A percentile compares a stretch with the other conserved stretches of the same genome.
Conservation (phyloP, 768 basidiomycete genomes). For the Tephrocybe sp. region DNA sequence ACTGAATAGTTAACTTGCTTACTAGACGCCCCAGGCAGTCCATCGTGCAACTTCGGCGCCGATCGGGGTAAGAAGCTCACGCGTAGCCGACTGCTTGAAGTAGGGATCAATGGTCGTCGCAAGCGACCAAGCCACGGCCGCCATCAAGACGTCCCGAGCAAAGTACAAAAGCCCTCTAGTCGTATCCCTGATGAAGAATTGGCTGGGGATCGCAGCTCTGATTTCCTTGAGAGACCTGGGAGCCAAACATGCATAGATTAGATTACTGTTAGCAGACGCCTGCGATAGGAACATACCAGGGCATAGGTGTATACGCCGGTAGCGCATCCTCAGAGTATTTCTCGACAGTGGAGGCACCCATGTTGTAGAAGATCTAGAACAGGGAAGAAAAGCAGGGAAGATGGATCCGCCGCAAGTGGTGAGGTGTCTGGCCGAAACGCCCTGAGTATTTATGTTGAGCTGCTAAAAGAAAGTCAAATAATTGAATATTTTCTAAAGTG, state of each 20-base stretch:
- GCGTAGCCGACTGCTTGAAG: conserved; percentile 26
- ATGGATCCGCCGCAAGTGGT: background rate
- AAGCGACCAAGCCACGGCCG: conserved; percentile 39
- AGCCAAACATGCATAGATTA: background rate
- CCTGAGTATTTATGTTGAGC: conserved; percentile 5
- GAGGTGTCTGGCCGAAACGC: background rate
- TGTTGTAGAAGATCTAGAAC: conserved; percentile 7
- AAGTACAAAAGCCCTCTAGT: conserved; percentile 39
- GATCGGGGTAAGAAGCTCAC: conserved; percentile 28
- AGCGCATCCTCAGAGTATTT: conserved; percentile 40
- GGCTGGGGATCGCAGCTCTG: conserved; percentile 46
- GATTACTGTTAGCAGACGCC: background rate
- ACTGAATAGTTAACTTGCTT: conserved; percentile 18
- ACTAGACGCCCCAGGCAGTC: conserved; percentile 49
- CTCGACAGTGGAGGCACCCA: conserved; percentile 11
- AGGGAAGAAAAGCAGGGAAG: conserved; percentile 1
- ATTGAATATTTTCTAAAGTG: background rate
- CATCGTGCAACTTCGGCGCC: conserved; percentile 40
- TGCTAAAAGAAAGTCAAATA: background rate
- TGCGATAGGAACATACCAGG: conserved; percentile 34
- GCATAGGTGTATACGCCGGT: conserved; percentile 45
- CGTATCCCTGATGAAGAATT: conserved; percentile 45
- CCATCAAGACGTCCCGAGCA: conserved; percentile 45
- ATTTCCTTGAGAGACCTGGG: conserved; percentile 51
- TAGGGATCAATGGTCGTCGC: conserved; percentile 46